Conservation (phyloP, 2,329 filamentous ascomycete species). For the Macrophomina phaseolina region DNA sequence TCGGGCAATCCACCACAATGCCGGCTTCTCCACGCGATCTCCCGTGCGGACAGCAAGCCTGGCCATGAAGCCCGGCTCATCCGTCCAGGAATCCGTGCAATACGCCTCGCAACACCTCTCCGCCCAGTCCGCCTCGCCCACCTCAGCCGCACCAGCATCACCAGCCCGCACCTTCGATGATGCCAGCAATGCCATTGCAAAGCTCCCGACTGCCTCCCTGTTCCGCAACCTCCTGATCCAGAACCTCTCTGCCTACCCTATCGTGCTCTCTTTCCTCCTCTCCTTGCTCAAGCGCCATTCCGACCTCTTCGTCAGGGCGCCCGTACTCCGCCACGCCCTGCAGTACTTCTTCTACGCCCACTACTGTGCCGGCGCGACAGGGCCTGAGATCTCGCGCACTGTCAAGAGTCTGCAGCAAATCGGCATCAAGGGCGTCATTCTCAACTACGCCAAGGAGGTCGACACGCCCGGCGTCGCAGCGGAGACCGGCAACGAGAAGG, state of each 20-base stretch:
- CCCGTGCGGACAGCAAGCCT: conserved; percentile 7
- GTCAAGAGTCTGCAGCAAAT: conserved; percentile 71
- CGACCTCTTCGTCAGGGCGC: conserved; percentile 35
- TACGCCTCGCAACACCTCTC: conserved; percentile 11
- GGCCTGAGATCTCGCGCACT: conserved; percentile 65
- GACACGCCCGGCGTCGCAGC: conserved; percentile 32
- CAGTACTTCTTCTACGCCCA: conserved; percentile 87
- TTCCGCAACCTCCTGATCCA: conserved; percentile 27
- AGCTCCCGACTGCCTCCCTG: conserved; percentile 24
- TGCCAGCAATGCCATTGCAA: conserved; percentile 8
- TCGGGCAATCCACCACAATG: conserved; percentile 18
- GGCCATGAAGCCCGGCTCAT: conserved; percentile 11
- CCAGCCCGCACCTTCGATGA: conserved; percentile 2
- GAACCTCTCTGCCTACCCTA: conserved; percentile 22
- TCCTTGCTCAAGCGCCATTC: conserved; percentile 22
- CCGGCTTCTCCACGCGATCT: conserved; percentile 10
- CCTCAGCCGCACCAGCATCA: conserved; percentile 2
- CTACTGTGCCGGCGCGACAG: conserved; percentile 84
- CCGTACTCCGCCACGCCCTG: conserved; percentile 71
- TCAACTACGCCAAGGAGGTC: conserved; percentile 81
- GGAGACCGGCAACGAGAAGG: conserved; percentile 8
- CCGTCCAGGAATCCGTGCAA: conserved; percentile 17
- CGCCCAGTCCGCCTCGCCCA: conserved; percentile 4
- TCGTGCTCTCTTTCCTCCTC: conserved; percentile 26
- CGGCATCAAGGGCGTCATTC: conserved; percentile 82